Percentiles rank a stretch among this genome's conserved stretches.
Conservation (phyloP, 352 stramenopile species). For the Pythium angustatum region DNA sequence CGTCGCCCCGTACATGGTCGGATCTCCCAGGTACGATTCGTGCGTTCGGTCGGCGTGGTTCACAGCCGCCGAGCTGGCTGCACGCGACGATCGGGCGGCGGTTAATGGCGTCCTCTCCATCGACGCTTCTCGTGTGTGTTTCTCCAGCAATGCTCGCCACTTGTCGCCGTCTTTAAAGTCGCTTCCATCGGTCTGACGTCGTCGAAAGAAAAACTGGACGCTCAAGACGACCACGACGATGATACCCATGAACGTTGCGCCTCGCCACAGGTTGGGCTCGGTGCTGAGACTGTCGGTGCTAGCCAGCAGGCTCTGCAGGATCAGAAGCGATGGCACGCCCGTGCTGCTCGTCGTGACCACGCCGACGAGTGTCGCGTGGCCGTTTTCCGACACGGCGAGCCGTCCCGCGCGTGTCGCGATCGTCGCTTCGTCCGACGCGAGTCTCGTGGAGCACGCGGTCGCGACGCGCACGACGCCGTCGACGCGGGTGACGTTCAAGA, state of each 20-base stretch:
- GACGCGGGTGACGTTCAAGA: constrained; percentile 12
- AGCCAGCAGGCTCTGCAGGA: constrained; percentile 20
- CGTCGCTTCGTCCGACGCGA: neutral
- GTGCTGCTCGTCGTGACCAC: neutral
- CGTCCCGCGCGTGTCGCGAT: neutral
- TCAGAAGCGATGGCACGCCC: neutral
- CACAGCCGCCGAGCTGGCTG: neutral
- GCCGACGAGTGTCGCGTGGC: constrained; percentile 5
- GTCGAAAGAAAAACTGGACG: constrained; percentile 20
- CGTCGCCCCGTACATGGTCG: constrained; percentile 17
- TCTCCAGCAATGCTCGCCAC: constrained; percentile 16
- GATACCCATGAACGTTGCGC: constrained; percentile 9
- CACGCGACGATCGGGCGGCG: neutral
- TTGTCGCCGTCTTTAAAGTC: neutral
- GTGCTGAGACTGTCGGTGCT: neutral
- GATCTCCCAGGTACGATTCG: constrained; percentile 14
- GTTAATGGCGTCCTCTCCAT: neutral
- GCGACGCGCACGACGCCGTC: neutral
- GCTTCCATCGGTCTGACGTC: neutral
- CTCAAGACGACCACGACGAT: constrained; percentile 10
- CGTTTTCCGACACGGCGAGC: constrained; percentile 11
- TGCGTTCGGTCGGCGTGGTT: neutral
- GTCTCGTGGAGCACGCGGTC: neutral
- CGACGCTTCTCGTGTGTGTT: neutral
- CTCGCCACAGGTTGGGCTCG: constrained; percentile 6